These are phyloP conservation scores for Hyaloscypha bicolor DNA, from an alignment of 495 filamentous ascomycete genomes.

Conservation along the genomic window DNA sequence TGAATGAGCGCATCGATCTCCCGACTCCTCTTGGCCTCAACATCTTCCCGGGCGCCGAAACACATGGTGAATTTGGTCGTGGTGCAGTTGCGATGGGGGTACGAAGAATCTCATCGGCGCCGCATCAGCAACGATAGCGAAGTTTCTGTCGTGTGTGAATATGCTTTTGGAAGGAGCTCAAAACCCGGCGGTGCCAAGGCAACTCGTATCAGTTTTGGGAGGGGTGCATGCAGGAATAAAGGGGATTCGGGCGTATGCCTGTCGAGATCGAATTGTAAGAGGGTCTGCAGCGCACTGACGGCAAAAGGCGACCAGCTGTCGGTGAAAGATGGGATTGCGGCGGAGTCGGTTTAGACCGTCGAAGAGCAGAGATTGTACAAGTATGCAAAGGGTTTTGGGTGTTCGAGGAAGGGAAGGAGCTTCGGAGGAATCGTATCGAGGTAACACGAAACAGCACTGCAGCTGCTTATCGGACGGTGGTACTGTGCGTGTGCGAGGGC, in stretches of 20 bases:
- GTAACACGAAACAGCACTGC: not conserved
- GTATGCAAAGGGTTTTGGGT: not conserved
- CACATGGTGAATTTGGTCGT: slow-evolving; percentile 55
- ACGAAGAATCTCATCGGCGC: slow-evolving; percentile 2
- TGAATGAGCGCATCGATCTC: slow-evolving; percentile 79
- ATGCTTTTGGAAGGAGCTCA: slow-evolving; percentile 1
- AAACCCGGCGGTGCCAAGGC: not conserved
- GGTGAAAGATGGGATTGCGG: not conserved
- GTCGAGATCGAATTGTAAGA: not conserved
- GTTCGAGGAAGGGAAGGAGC: not conserved
- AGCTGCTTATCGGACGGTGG: not conserved
- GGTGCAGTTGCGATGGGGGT: slow-evolving; percentile 8
- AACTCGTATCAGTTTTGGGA: slow-evolving; percentile 11
- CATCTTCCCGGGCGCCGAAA: slow-evolving; percentile 58
- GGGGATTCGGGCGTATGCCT: slow-evolving; percentile 8
- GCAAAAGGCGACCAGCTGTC: not conserved
- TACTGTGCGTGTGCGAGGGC: not conserved
- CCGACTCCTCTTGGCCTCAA: slow-evolving; percentile 52
- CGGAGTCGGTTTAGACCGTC: not conserved
- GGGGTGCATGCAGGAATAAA: slow-evolving; percentile 28
- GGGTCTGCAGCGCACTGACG: slow-evolving; percentile 13
- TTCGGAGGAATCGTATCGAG: not conserved
- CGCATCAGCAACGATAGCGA: slow-evolving; percentile 5
- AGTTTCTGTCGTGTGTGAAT: not conserved
- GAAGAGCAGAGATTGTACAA: not conserved